Percentiles rank a stretch among this genome's conserved stretches.
These are phyloP conservation scores for Solanum etuberosum DNA, from an alignment of 257 asterid genomes.

Conservation along the genomic window DNA sequence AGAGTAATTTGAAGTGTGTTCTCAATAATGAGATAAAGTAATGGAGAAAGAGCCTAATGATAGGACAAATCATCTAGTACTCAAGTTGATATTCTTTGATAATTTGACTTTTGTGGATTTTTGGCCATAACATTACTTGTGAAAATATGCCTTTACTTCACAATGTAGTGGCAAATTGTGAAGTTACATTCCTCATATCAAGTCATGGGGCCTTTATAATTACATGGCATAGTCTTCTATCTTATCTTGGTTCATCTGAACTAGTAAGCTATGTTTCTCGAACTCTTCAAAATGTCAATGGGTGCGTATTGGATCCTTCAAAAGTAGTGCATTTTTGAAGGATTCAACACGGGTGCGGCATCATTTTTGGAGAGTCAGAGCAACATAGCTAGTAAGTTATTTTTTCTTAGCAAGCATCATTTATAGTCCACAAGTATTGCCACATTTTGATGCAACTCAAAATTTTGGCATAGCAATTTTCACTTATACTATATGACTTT, in stretches of 20 bases:
- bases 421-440: background rate
- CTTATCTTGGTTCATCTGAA: background rate
- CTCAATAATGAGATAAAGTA: background rate
- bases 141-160: background rate
- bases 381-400: background rate
- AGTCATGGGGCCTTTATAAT: background rate
- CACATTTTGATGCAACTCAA: background rate
- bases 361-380: background rate
- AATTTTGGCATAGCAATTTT: background rate
- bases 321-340: background rate
- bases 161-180: background rate
- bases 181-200: background rate
- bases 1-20: background rate
- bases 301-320: background rate
- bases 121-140: background rate
- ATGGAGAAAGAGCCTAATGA: background rate
- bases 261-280: background rate
- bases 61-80: background rate
- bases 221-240: background rate
- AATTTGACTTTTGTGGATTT: background rate
- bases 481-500: background rate
- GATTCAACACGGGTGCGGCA: rapidly evolving
- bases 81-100: background rate
- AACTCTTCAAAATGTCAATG: background rate
- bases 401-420: background rate